phyloP scores from a whole-genome alignment of 1,139 yeast genomes.

The Blastobotrys apis region DNA sequence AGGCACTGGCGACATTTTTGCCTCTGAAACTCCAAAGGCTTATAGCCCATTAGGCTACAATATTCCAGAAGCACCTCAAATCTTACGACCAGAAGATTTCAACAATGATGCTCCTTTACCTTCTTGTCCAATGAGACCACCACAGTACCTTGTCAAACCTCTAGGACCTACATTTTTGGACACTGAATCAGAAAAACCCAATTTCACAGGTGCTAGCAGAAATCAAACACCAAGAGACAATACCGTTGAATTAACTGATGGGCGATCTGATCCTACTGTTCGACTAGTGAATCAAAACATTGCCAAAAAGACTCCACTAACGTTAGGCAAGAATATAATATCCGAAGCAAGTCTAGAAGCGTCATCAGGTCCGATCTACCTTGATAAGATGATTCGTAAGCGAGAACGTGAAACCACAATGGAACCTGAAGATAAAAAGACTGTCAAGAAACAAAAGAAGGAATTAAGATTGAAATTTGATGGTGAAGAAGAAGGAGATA shows the following conservation, averaged over 20 bases:
- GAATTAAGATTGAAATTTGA: conserved; percentile 25
- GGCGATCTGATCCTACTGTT: conserved; percentile 19
- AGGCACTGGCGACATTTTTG: conserved; percentile 25
- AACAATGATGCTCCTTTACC: conserved; percentile 29
- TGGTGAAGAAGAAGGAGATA: conserved; percentile 30
- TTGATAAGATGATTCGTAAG: conserved; percentile 18
- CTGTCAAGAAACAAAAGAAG: conserved; percentile 24
- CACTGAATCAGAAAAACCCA: conserved; percentile 29
- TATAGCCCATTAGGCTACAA: conserved; percentile 32
- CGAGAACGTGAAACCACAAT: conserved; percentile 23
- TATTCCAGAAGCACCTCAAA: conserved; percentile 22
- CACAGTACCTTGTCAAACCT: conserved; percentile 23
- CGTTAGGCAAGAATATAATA: conserved; percentile 21
- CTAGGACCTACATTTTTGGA: conserved; percentile 32
- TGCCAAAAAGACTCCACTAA: conserved; percentile 17
- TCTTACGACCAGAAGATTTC: conserved; percentile 27
- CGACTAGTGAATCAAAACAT: conserved; percentile 15
- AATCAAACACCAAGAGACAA: conserved; percentile 19
- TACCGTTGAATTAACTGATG: conserved; percentile 4
- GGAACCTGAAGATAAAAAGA: conserved; percentile 22
- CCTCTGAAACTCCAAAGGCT: conserved; percentile 30
- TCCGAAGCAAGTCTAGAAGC: conserved; percentile 16
- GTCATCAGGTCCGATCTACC: conserved; percentile 16
- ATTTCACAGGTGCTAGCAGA: conserved; percentile 21
- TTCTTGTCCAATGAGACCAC: conserved; percentile 25